These are phyloP conservation scores for Ogataea ganodermae DNA, from an alignment of 805 yeast species.

Conservation along the genomic window DNA sequence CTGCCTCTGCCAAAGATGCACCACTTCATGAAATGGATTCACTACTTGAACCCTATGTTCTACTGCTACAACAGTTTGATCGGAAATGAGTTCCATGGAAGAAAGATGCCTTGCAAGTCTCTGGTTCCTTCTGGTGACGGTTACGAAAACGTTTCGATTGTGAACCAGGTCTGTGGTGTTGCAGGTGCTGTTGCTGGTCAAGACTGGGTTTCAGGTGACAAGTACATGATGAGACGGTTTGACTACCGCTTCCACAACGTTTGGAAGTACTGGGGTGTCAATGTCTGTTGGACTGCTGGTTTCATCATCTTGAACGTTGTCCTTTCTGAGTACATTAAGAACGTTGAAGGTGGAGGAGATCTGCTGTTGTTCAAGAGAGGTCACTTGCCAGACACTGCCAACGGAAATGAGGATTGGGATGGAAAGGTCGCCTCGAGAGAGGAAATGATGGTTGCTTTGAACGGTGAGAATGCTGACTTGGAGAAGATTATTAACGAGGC, in stretches of 20 bases:
- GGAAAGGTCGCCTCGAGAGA: constrained; percentile 38
- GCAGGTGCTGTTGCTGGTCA: constrained; percentile 46
- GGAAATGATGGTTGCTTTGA: constrained; percentile 27
- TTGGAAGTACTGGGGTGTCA: constrained; percentile 51
- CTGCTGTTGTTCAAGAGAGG: constrained; percentile 48
- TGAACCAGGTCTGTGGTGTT: constrained; percentile 49
- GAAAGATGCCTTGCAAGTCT: constrained; percentile 51
- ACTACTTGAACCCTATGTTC: constrained; percentile 48
- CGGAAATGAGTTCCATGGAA: constrained; percentile 57
- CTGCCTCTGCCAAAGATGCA: constrained; percentile 45
- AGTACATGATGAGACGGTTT: constrained; percentile 36
- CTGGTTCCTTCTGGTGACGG: constrained; percentile 58
- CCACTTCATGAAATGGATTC: constrained; percentile 62
- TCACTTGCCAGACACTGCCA: constrained; percentile 27
- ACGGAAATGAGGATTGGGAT: constrained; percentile 40
- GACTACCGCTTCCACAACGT: constrained; percentile 42
- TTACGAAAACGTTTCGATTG: constrained; percentile 44
- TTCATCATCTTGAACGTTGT: constrained; percentile 28
- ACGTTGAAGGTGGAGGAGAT: constrained; percentile 31
- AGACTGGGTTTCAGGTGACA: constrained; percentile 36
- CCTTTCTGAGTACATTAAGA: constrained; percentile 29
- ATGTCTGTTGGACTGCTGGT: constrained; percentile 47
- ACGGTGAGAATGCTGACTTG: constrained; percentile 27
- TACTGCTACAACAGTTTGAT: constrained; percentile 54
- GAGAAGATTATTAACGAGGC: constrained; percentile 22